Evolutionary conservation across 2,329 filamentous ascomycete species (phyloP), one percentile per base, ranked within the genome.

Genomic region (Didymella pinodella): DNA sequence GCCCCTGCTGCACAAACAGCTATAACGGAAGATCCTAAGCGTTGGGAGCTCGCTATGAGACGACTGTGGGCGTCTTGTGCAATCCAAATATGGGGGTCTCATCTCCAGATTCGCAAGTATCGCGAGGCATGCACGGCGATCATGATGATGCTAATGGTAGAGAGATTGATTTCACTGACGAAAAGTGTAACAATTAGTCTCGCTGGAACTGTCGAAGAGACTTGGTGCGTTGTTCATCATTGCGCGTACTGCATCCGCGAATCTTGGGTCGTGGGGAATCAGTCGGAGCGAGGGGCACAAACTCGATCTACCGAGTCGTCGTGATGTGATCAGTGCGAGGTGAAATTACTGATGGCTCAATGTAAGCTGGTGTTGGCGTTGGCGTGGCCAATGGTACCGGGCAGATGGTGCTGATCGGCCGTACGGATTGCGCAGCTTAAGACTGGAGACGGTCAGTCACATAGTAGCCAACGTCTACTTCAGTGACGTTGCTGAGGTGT

Each of bases 241-340:
- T 59, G 56, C 56, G 56, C 50, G 56, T 59, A 59, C 56, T 59
- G 50, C 50, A 36, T 54, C 40, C 10, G 50, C 47, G 36, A 34
- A 48, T 51, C 25, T 31, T 29, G 25, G 11, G 32, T 32, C 34
- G 50, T 59, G 50, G 50, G 50, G 56, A 43, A 41, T 50, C 43
- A 28, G 43, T 28, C 50, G 47, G 56, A 54, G 56, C 46, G 50
- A 48, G 32, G 48, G 29, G 34, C 46, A 57, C 54, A 22, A 48
- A 32, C n/a, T 43, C 38, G 18, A 46, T 32, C 48, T 10, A 38
- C 45, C 18, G 43, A 53, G 31, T 49, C 18, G 38, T 41, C 22
- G 28, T 38, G 32, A 36, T 44, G 28, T n/a, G 45, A 58, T 46
- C 20, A 40, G 40, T 40, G 40, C 22, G 11, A 32, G 18, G 16